Base-by-base conservation (phyloP, 1,139 yeast species). In the Petasospora fabianii region DNA sequence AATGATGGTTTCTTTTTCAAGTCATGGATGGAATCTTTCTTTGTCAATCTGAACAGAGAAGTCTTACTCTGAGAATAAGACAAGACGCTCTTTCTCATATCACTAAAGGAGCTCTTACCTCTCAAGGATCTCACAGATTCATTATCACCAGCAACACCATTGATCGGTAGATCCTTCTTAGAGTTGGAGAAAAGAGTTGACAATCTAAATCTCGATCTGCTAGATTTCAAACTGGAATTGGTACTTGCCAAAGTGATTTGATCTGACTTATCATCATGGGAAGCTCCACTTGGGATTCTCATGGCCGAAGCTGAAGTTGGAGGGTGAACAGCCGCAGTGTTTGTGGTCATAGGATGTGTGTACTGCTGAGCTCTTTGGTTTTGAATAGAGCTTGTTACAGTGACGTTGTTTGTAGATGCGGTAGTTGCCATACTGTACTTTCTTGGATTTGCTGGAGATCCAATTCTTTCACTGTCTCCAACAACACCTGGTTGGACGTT, bases 41-140 rank as follows among this genome's bases (percentile, higher is more conserved):
- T 53, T 3, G 44, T 43, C 30, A 54, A 32, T 37, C 50, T 35
- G 47, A 41, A 53, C 48, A 46, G 38, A 17, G 43, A 48, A 30
- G 35, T 42, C 13, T 32, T 44, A 27, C 39, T 42, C 28, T 43
- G 46, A 14, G 56, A 56, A 24, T 45, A 38, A 3, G 58, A 47
- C 22, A 54, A 36, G 5, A 55, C 47, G 6, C 51, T 53, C 38
- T 55, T 51, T 46, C 56, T 53, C 37, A 55, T 45, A 31, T 53
- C 56, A 37, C 44, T 50, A 24, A 53, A 44, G 3, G 56, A 51
- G 5, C 47, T 41, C 27, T 42, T 47, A 8, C 51, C 47, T 39
- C 51, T 52, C 22, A 53, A 15, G 1, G 57, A 51, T 43, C 50
- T 51, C 11, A 52, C 31, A 1, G 55, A 51, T 21, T 50, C 55